Base-by-base conservation (phyloP, 2,329 filamentous ascomycete genomes). In the Calonectria leucothoes region DNA sequence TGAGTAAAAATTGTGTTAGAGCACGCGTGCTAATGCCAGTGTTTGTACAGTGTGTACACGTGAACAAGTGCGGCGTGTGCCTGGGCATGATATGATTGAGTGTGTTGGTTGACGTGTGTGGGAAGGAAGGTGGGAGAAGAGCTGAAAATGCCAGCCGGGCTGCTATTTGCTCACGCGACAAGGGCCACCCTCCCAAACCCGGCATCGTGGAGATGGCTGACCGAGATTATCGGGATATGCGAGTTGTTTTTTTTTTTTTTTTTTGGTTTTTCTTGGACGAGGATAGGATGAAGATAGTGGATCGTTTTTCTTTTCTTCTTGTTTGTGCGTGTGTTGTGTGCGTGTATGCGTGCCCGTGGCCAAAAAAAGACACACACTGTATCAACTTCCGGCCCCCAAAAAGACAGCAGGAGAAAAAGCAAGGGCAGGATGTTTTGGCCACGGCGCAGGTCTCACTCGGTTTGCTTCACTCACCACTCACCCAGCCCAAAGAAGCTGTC, bases 371-470 rank as follows among this genome's bases (percentile, higher is more conserved):
- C 52, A 57, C 52, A 57, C 51, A 57, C 31, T 57, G 52, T 57
- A 57, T 57, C 52, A 57, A 57, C 33, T 15, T 7, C 52, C 27
- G 52, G 29, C 52, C 52, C 31, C 52, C 52, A 57, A 57, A 57
- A 23, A n/a, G n/a, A n/a, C 49, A 52, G 35, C 8, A 31, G 12
- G 66, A 31, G 68, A 76, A 76, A 76, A 73, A 74, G 76, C 66
- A 76, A 78, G 59, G 17, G 71, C 45, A 70, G 55, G 33, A 63
- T 74, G 67, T 57, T 37, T 35, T 37, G 66, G 52, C 37, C n/a
- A 33, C n/a, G 49, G 59, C 70, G 76, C 73, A 79, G 76, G 77
- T 78, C 76, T 79, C 73, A 77, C 77, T 25, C 71, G 69, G 68
- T 35, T 23, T 35, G 51, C 29, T 33, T 35, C 23, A 17, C 11